These are phyloP conservation scores for Achlya hypogyna DNA, from an alignment of 352 stramenopile species.

Conservation along the genomic window DNA sequence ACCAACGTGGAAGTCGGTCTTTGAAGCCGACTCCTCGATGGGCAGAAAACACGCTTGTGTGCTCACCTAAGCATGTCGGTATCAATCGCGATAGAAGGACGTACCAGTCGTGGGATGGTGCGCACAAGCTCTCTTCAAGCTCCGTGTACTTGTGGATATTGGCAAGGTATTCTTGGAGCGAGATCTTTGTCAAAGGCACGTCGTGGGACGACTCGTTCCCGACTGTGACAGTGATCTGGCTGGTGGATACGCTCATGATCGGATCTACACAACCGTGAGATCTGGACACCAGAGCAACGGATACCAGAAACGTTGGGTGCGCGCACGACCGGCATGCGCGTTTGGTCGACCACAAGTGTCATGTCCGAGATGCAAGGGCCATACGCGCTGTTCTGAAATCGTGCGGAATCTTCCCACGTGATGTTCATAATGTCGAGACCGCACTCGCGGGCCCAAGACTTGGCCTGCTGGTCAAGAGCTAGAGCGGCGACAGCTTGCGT, in stretches of 20 bases:
- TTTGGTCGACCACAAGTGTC: conserved; percentile 1
- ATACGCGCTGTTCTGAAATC: neutral
- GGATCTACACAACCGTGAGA: neutral
- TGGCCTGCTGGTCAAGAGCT: no score
- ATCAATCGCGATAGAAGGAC: neutral
- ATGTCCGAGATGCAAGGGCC: conserved; percentile 19
- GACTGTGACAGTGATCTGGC: neutral
- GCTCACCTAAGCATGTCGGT: neutral
- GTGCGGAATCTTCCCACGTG: conserved; percentile 16
- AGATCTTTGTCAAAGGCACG: neutral
- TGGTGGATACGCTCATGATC: conserved; percentile 6
- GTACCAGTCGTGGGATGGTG: neutral
- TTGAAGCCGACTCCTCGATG: neutral
- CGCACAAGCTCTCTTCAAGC: conserved; percentile 1
- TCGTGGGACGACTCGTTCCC: conserved; percentile 11
- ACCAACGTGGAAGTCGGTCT: conserved; percentile 7
- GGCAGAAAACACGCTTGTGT: conserved; percentile 13
- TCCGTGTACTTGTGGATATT: conserved; percentile 17
- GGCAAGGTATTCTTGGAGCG: conserved; percentile 8
- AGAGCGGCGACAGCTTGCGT: no score
- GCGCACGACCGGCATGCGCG: conserved; percentile 6
- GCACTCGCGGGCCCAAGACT: neutral
- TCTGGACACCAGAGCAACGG: neutral
- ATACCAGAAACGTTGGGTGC: conserved; percentile 16
- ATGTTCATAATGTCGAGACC: conserved; percentile 9